Evolutionary conservation across 1,139 yeast genomes (phyloP).

Genomic region (Yamadazyma blattariae): DNA sequence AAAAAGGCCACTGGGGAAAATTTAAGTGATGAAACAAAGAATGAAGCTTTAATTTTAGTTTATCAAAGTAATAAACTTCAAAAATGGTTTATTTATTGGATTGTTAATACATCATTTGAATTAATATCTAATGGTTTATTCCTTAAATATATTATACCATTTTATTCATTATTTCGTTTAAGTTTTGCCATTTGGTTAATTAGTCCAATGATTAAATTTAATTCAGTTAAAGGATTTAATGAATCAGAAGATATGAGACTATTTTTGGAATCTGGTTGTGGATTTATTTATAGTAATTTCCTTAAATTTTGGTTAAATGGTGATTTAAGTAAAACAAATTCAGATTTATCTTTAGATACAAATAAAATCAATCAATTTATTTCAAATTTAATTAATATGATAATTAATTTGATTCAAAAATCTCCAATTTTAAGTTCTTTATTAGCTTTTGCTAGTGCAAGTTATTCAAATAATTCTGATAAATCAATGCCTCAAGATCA

Average conservation of each 20-base stretch:
- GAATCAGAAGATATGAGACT: slow-evolving; percentile 20
- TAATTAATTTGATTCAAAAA: slow-evolving; percentile 3
- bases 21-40: slow-evolving; percentile 3
- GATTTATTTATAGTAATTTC: slow-evolving; percentile 30
- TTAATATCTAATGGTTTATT: slow-evolving; percentile 30
- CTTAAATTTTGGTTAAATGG: slow-evolving; percentile 34
- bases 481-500: not conserved
- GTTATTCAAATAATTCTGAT: not conserved
- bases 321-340: slow-evolving; percentile 7
- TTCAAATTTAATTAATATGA: slow-evolving; percentile 1
- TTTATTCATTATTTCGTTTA: slow-evolving; percentile 40
- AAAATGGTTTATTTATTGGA: slow-evolving; percentile 63
- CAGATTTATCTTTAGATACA: slow-evolving; percentile 7
- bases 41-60: slow-evolving; percentile 17
- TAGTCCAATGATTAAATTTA: slow-evolving; percentile 34
- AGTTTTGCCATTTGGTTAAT: slow-evolving; percentile 52
- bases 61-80: slow-evolving; percentile 29
- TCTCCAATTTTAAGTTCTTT: slow-evolving; percentile 2
- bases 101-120: slow-evolving; percentile 39
- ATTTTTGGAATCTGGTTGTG: slow-evolving; percentile 36
- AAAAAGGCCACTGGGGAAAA: slow-evolving; percentile 21
- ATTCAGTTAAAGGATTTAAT: slow-evolving; percentile 6
- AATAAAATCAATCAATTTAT: slow-evolving; percentile 4
- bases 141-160: slow-evolving; percentile 43
- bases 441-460: not conserved